Evolutionary conservation across 2,329 filamentous ascomycete genomes (phyloP), one percentile per base, ranked within the genome.

Genomic region (Aspergillus hortae): DNA sequence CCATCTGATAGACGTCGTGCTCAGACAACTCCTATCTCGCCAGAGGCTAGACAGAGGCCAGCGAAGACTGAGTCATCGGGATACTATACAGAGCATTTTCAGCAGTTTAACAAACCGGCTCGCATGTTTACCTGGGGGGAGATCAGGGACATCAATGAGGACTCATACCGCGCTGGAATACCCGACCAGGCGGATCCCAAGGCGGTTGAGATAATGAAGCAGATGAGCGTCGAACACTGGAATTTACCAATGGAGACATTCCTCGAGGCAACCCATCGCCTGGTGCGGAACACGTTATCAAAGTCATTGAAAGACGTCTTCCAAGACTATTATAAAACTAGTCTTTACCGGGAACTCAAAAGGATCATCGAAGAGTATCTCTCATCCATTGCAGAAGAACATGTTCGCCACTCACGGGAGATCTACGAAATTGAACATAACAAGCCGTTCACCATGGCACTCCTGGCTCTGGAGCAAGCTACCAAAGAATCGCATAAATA

Each of bases 221-320:
- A 76, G 14, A 70, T 80, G n/a, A 79, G 80, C 0, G 79, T 88
- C 1, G 63, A 67, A 6, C 78, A 81, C 1, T 89, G 87, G 87
- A 62, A 76, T 1, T 61, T 61, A 0, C 83, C 84, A 0, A 74
- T 85, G 44, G 63, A 76, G 0, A 72, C 54, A 0, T 75, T 77
- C 25, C 54, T 77, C 1, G 40, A 44, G 1, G 56, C 59, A 0
- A 67, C 67, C 0, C 63, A 70, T 46, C 46, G 49, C 3, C 56
- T 69, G 7, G 68, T 74, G 1, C 51, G 62, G 21, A 48, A 55
- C 0, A 67, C 68, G 40, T 48, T 76, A 2, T 76, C 82, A 50
- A 58, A 64, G 1, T 73, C 82, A 4, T 65, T 88, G 0, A 67
- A 77, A 2, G 56, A 61, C 0, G 75, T 64, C 2, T 70, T 68